A percentile compares a stretch with the other conserved stretches of the same genome.
phyloP scores from a whole-genome alignment of 2,329 filamentous ascomycete species.

The Metarhizium brunneum region DNA sequence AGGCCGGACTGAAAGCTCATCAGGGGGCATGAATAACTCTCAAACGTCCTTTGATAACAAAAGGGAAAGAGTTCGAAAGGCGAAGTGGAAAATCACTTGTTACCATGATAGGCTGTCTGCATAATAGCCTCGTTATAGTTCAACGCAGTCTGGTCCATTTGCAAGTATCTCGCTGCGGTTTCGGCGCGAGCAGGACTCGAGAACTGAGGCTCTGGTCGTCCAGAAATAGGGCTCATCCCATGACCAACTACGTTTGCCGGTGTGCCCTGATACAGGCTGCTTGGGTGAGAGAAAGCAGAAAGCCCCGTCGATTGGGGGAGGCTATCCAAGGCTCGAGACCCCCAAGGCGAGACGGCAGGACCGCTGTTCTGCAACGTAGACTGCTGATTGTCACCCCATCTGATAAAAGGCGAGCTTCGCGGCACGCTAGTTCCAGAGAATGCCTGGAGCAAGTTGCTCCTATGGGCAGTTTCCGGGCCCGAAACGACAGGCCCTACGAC shows the following conservation, averaged over 20 bases:
- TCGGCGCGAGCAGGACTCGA: not conserved
- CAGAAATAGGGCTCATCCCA: slow-evolving; percentile 6
- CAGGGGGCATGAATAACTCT: too few species aligned
- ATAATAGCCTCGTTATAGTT: slow-evolving; percentile 27
- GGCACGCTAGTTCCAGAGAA: slow-evolving; percentile 18
- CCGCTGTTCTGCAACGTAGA: slow-evolving; percentile 11
- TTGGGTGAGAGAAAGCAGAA: slow-evolving; percentile 36
- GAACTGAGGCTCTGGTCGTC: slow-evolving; percentile 9
- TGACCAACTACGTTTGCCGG: slow-evolving; percentile 20
- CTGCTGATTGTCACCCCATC: slow-evolving; percentile 18
- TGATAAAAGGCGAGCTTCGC: slow-evolving; percentile 21
- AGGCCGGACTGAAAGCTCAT: not conserved
- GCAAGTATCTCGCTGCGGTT: slow-evolving; percentile 15
- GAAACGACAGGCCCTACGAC: slow-evolving; percentile 1
- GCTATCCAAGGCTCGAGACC: slow-evolving; percentile 7
- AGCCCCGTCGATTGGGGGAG: slow-evolving; percentile 18
- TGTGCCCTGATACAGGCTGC: slow-evolving; percentile 41
- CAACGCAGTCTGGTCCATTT: slow-evolving; percentile 23
- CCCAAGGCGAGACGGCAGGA: slow-evolving; percentile 12
- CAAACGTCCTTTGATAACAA: not conserved
- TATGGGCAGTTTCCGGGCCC: slow-evolving; percentile 21
- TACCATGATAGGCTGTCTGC: slow-evolving; percentile 22
- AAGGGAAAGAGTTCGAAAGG: not conserved
- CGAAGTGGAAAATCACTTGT: slow-evolving; percentile 10
- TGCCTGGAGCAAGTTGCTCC: slow-evolving; percentile 25